Conservation (phyloP, 1,284 basidiomycete genomes). For the Papiliotrema flavescens region DNA sequence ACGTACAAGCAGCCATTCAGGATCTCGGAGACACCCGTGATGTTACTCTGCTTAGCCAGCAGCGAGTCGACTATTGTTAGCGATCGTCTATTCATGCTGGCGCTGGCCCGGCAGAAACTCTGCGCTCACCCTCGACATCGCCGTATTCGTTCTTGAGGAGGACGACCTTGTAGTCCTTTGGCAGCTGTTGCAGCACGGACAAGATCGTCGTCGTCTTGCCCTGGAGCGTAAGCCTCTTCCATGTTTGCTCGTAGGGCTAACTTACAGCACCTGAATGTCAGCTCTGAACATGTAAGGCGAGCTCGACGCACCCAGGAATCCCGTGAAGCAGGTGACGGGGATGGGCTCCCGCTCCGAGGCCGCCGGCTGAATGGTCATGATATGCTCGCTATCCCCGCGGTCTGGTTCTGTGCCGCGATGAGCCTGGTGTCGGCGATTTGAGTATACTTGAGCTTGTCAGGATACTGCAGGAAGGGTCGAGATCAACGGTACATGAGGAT, state of each 20-base stretch:
- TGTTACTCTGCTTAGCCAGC: slow-evolving; percentile 72
- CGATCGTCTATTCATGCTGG: too few species aligned
- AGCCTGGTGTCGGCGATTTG: too few species aligned
- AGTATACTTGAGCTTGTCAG: too few species aligned
- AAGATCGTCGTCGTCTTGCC: slow-evolving; percentile 64
- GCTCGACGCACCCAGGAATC: slow-evolving; percentile 54
- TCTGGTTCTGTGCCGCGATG: too few species aligned
- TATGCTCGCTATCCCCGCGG: too few species aligned
- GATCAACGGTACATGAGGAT: background rate
- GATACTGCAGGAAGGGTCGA: background rate
- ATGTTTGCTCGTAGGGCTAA: background rate
- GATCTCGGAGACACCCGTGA: slow-evolving; percentile 82
- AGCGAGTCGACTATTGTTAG: slow-evolving; percentile 69
- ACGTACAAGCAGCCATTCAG: slow-evolving; percentile 84
- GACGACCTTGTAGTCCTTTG: slow-evolving; percentile 72
- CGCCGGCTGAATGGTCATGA: background rate
- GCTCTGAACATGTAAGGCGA: background rate
- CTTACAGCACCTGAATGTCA: slow-evolving; percentile 30
- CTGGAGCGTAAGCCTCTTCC: slow-evolving; percentile 20
- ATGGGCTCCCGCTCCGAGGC: slow-evolving; percentile 44
- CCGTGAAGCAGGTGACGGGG: slow-evolving; percentile 80
- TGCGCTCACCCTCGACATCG: slow-evolving; percentile 42
- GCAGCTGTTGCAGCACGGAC: slow-evolving; percentile 71
- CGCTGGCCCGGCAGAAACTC: background rate
- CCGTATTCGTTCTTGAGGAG: slow-evolving; percentile 63